These are phyloP conservation scores for Psidium guajava DNA, from an alignment of 345 rosid species.

Conservation along the genomic window DNA sequence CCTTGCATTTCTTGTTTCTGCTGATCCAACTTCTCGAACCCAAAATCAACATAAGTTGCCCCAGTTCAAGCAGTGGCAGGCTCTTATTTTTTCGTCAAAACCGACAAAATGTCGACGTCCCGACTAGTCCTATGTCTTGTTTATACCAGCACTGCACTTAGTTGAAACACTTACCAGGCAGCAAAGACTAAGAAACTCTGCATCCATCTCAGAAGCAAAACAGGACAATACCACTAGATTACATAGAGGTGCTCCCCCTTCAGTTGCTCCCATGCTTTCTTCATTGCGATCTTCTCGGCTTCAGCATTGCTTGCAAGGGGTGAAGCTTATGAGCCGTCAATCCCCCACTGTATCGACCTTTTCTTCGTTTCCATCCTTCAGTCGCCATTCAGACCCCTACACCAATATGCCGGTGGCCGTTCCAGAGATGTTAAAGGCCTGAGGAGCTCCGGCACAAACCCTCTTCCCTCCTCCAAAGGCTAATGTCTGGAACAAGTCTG, in stretches of 20 bases:
- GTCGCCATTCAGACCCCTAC: slow-evolving; percentile 69
- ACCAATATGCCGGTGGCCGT: slow-evolving; percentile 46
- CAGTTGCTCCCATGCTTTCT: too few species aligned
- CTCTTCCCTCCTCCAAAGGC: slow-evolving; percentile 87
- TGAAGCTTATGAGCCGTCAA: slow-evolving; percentile 62
- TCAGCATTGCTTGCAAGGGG: slow-evolving; percentile 47
- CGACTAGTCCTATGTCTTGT: too few species aligned
- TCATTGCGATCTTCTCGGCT: slow-evolving; percentile 24
- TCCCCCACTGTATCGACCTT: slow-evolving; percentile 56
- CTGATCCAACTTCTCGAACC: background rate
- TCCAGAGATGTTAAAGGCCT: slow-evolving; percentile 35
- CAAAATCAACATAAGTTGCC: too few species aligned
- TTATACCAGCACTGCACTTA: too few species aligned
- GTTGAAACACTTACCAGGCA: too few species aligned
- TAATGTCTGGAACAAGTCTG: slow-evolving; percentile 69
- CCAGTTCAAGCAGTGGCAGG: too few species aligned
- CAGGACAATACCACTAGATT: too few species aligned
- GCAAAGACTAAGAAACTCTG: too few species aligned
- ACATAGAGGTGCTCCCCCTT: too few species aligned
- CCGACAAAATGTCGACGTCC: too few species aligned
- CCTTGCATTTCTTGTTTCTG: background rate
- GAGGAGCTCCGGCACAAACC: slow-evolving; percentile 66
- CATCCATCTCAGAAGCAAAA: too few species aligned
- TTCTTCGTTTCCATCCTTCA: slow-evolving; percentile 52
- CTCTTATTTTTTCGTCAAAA: too few species aligned